These are phyloP conservation scores for Zalaria obscura DNA, from an alignment of 2,329 filamentous ascomycete species.

Conservation along the genomic window DNA sequence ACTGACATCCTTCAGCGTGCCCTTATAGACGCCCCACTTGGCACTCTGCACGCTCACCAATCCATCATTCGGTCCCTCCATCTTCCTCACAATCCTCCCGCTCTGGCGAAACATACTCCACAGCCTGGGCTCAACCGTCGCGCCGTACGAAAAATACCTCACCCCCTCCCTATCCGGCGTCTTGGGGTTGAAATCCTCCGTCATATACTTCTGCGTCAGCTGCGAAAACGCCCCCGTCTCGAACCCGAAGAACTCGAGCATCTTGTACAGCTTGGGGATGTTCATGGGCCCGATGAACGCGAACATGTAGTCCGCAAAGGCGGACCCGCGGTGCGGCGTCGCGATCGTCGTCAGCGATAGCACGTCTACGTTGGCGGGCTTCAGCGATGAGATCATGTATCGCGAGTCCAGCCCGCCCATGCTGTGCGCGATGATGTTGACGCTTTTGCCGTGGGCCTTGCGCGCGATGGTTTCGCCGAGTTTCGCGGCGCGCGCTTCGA, in stretches of 20 bases:
- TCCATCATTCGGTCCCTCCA: conserved; percentile 48
- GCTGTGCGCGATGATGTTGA: conserved; percentile 55
- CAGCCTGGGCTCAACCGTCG: conserved; percentile 38
- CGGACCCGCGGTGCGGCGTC: conserved; percentile 45
- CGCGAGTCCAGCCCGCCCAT: conserved; percentile 47
- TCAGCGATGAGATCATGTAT: conserved; percentile 48
- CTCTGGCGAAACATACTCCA: conserved; percentile 44
- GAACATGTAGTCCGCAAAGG: conserved; percentile 48
- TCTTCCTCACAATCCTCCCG: conserved; percentile 37
- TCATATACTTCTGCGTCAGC: conserved; percentile 44
- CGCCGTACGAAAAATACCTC: conserved; percentile 50
- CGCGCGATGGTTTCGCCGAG: conserved; percentile 38
- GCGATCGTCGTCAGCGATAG: conserved; percentile 52
- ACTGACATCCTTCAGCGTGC: conserved; percentile 47
- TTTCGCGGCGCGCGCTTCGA: conserved; percentile 41
- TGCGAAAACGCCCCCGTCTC: conserved; percentile 52
- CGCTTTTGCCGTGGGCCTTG: conserved; percentile 40
- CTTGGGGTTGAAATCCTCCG: conserved; percentile 42
- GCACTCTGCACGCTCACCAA: conserved; percentile 49
- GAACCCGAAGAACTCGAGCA: conserved; percentile 38
- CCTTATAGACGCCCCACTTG: conserved; percentile 48
- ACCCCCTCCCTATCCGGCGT: conserved; percentile 42
- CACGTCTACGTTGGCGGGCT: conserved; percentile 57
- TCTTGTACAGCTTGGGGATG: conserved; percentile 40
- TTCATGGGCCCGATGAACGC: conserved; percentile 39